These are phyloP conservation scores for Auricularia sp. DNA, from an alignment of 768 basidiomycete species.

Conservation along the genomic window DNA sequence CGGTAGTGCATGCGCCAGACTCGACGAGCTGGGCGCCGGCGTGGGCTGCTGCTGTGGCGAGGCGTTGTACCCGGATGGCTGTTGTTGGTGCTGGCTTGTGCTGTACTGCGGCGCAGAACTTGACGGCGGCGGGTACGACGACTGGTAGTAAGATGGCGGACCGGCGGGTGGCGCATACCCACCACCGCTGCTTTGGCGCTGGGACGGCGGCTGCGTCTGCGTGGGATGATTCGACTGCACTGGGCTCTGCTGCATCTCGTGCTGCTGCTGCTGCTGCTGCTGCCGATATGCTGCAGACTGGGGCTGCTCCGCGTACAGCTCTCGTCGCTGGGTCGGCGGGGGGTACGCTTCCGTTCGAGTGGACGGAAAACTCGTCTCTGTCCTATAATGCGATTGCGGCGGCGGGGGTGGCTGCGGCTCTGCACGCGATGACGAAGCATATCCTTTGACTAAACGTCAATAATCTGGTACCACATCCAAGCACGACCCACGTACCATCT, in stretches of 20 bases:
- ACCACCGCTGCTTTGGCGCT: neutral
- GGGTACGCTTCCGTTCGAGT: neutral
- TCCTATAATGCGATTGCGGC: too few relatives aligned
- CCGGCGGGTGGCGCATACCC: neutral
- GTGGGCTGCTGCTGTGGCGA: neutral
- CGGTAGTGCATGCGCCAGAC: neutral
- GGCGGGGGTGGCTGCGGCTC: too few relatives aligned
- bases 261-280: neutral
- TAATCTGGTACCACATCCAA: too few relatives aligned
- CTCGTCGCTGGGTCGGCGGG: neutral
- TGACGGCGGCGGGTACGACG: neutral
- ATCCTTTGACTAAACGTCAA: too few relatives aligned
- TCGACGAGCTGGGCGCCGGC: neutral
- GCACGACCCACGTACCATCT: too few relatives aligned
- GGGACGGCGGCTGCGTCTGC: too few relatives aligned
- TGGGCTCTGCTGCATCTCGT: neutral
- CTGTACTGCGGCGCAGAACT: neutral
- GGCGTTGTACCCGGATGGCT: neutral
- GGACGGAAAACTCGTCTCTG: too few relatives aligned
- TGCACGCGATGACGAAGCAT: too few relatives aligned
- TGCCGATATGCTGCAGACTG: neutral
- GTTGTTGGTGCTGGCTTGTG: neutral
- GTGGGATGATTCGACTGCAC: neutral
- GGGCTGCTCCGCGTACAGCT: neutral
- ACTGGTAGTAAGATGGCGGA: too few relatives aligned